phyloP scores from a whole-genome alignment of 805 yeast species.

The Grigorovia humatica region DNA sequence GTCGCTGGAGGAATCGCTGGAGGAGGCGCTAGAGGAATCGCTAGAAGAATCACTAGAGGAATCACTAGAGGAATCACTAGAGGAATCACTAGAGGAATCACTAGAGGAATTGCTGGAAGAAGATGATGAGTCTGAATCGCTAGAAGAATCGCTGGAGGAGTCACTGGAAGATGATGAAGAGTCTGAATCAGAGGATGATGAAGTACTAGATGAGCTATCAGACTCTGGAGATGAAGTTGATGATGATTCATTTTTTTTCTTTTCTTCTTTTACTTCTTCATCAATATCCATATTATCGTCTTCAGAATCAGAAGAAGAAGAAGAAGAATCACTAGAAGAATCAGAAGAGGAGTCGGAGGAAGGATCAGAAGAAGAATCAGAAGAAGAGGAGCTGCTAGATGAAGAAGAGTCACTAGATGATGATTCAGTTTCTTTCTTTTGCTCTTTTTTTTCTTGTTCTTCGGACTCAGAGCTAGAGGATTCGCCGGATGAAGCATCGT shows the following conservation, averaged over 20 bases:
- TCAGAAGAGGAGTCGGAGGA: slow-evolving; percentile 5
- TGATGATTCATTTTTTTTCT: too few species aligned
- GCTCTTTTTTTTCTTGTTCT: neutral
- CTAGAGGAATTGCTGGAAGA: neutral
- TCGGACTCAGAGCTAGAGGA: slow-evolving; percentile 4
- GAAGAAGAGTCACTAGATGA: slow-evolving; percentile 8
- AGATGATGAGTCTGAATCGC: slow-evolving; percentile 12
- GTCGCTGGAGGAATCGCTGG: slow-evolving; percentile 17
- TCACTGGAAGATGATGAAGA: slow-evolving; percentile 8
- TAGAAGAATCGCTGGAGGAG: slow-evolving; percentile 5
- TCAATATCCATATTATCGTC: too few species aligned
- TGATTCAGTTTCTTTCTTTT: slow-evolving; percentile 1
- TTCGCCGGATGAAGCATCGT: slow-evolving; percentile 3
- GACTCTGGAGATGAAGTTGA: too few species aligned
- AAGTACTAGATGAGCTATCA: slow-evolving; percentile 3
- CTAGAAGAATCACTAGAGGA: slow-evolving; percentile 3
- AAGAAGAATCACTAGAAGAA: neutral
- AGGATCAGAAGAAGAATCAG: slow-evolving; percentile 3
- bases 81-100: slow-evolving; percentile 8
- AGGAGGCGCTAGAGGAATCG: slow-evolving; percentile 5
- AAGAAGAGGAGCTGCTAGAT: neutral
- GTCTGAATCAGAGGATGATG: neutral
- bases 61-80: slow-evolving; percentile 17
- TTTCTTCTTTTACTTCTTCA: too few species aligned
- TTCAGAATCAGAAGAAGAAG: neutral